Evolutionary conservation across 176 grass and related monocot species (phyloP).

Genomic region (Alloteropsis semialata): DNA sequence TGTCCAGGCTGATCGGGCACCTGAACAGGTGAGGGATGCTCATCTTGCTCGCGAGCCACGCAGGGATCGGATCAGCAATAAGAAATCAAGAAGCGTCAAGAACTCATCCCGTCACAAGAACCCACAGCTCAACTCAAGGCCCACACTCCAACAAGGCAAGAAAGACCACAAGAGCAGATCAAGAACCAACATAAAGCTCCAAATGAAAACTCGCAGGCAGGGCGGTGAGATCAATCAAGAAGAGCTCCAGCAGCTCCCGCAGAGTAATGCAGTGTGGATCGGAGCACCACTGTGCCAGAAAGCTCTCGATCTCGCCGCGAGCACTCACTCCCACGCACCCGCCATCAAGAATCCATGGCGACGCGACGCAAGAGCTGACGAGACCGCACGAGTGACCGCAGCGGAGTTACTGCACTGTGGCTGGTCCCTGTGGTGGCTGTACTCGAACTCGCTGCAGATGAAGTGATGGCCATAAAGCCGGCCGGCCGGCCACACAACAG

Average conservation of each 20-base stretch:
- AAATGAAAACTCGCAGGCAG: not conserved
- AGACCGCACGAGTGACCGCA: slow-evolving; percentile 16
- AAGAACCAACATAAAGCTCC: not conserved
- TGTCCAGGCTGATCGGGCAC: slow-evolving; percentile 93
- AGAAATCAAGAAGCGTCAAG: not conserved
- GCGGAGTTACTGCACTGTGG: slow-evolving; percentile 14
- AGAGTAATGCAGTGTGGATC: not conserved
- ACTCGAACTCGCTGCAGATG: slow-evolving; percentile 19
- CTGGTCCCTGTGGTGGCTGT: not conserved
- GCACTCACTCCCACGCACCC: slow-evolving; percentile 45
- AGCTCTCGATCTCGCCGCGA: not conserved
- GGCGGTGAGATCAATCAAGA: not conserved
- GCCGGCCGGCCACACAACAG: slow-evolving; percentile 14
- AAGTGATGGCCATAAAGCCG: slow-evolving; percentile 21
- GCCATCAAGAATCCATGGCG: slow-evolving; percentile 42
- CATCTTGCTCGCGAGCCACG: slow-evolving; percentile 27
- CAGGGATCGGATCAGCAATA: not conserved
- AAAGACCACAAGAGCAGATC: slow-evolving; percentile 24
- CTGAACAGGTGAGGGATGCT: slow-evolving; percentile 90
- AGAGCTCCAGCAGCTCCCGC: not conserved
- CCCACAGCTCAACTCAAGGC: not conserved
- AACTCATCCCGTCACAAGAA: not conserved
- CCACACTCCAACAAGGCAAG: not conserved
- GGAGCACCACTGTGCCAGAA: not conserved
- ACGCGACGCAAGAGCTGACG: slow-evolving; percentile 5